These are phyloP conservation scores for Zhuliangozyma blackwelliae DNA, from an alignment of 1,139 yeast species.

Conservation along the genomic window DNA sequence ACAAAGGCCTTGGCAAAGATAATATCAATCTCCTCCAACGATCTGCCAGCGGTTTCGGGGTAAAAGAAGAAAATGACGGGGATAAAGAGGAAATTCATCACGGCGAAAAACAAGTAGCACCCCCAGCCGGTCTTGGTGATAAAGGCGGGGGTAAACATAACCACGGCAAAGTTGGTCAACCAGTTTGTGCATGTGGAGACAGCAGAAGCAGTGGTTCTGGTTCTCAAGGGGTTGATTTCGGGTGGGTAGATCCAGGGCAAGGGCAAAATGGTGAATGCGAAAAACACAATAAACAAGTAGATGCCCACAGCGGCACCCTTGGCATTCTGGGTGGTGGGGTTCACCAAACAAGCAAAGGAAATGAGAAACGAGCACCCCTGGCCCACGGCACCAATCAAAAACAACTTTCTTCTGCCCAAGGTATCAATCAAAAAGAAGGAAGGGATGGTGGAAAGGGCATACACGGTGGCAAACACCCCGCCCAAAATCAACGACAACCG, in stretches of 20 bases:
- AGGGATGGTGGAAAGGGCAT: conserved; percentile 59
- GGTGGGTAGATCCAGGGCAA: conserved; percentile 61
- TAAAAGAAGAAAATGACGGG: conserved; percentile 44
- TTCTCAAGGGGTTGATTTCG: conserved; percentile 59
- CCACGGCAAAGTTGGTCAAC: conserved; percentile 45
- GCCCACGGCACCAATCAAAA: conserved; percentile 48
- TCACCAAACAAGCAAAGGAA: conserved; percentile 40
- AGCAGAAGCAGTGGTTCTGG: conserved; percentile 56
- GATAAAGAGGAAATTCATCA: conserved; percentile 33
- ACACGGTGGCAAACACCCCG: conserved; percentile 61
- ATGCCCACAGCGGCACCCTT: conserved; percentile 52
- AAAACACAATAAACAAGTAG: conserved; percentile 50
- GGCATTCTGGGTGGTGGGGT: conserved; percentile 27
- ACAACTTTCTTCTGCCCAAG: conserved; percentile 62
- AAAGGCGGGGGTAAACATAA: conserved; percentile 46
- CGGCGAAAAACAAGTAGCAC: conserved; percentile 42
- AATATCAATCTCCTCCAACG: conserved; percentile 46
- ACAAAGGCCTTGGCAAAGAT: conserved; percentile 42
- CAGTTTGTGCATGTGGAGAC: conserved; percentile 47
- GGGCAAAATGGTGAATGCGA: conserved; percentile 55
- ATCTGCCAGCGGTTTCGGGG: conserved; percentile 47
- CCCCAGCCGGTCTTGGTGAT: conserved; percentile 38
- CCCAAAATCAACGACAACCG: conserved; percentile 55
- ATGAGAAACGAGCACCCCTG: conserved; percentile 39
- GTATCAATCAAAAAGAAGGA: conserved; percentile 62